Percentiles rank a stretch among this genome's conserved stretches.
Conservation (phyloP, 441 rosid genomes). For the Erodium trifolium region DNA sequence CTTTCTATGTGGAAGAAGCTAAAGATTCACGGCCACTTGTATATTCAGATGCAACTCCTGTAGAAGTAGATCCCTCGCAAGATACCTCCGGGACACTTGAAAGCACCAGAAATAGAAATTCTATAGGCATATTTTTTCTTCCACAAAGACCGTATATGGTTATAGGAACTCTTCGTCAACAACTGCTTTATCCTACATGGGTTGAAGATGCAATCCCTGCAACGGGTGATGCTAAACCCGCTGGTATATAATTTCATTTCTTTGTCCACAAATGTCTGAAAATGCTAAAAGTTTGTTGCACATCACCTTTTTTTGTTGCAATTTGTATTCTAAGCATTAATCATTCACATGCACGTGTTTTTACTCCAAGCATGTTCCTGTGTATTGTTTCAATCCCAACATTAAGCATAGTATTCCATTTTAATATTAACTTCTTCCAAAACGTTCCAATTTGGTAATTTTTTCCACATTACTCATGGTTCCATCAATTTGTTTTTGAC, state of each 20-base stretch:
- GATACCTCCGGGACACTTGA: constrained; percentile 25
- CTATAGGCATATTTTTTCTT: constrained; percentile 61
- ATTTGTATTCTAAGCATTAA: not conserved
- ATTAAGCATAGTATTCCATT: too few relatives aligned
- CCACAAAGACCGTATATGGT: constrained; percentile 98
- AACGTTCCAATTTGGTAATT: too few relatives aligned
- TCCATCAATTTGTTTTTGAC: too few relatives aligned
- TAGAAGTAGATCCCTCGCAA: constrained; percentile 21
- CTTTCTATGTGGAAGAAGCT: constrained; percentile 46
- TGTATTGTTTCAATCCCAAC: too few relatives aligned
- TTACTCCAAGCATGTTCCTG: too few relatives aligned
- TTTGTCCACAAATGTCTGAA: not conserved
- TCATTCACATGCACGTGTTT: not conserved
- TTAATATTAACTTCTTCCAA: too few relatives aligned
- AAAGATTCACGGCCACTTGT: constrained; percentile 25
- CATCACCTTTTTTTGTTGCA: not conserved
- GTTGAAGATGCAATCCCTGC: constrained; percentile 26
- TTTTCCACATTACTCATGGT: too few relatives aligned
- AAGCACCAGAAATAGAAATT: constrained; percentile 25
- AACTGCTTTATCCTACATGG: constrained; percentile 88
- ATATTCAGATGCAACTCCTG: constrained; percentile 25
- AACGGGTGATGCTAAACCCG: constrained; percentile 27
- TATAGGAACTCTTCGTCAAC: constrained; percentile 91
- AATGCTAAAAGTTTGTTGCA: not conserved
- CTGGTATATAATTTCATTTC: constrained; percentile 28